A percentile compares a stretch with the other conserved stretches of the same genome.
phyloP scores from a whole-genome alignment of 768 basidiomycete genomes.

The Saitozyma sp. region DNA sequence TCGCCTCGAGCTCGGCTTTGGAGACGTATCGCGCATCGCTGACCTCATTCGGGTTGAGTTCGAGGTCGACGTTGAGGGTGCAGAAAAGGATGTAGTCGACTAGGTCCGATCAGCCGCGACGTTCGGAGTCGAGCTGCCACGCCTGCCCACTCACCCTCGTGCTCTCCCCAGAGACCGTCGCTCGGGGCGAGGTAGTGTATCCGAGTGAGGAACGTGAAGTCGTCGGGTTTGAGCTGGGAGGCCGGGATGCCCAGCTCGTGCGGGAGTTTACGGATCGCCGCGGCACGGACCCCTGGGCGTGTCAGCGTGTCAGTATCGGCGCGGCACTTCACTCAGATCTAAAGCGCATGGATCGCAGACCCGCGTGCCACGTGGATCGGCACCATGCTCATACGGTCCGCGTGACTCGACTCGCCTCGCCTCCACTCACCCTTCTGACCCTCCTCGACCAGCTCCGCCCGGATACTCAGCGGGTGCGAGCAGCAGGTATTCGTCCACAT shows the following conservation, averaged over 20 bases:
- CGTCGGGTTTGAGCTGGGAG: constrained; percentile 71
- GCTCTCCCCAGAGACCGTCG: constrained; percentile 92
- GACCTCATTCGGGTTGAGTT: constrained; percentile 85
- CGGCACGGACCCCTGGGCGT: constrained; percentile 71
- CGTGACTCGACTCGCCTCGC: too few relatives aligned
- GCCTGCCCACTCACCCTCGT: constrained; percentile 69
- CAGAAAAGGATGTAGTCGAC: constrained; percentile 98
- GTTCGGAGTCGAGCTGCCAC: not conserved
- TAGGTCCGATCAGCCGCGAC: constrained; percentile 50
- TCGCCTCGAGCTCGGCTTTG: constrained; percentile 80
- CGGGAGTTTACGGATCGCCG: constrained; percentile 92
- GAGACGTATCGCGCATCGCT: constrained; percentile 85
- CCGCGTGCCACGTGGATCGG: not conserved
- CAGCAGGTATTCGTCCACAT: constrained; percentile 99
- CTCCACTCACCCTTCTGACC: constrained; percentile 59
- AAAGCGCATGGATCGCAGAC: not conserved
- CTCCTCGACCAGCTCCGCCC: constrained; percentile 80
- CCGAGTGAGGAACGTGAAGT: constrained; percentile 90
- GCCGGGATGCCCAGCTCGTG: constrained; percentile 93
- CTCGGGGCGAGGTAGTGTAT: constrained; percentile 98
- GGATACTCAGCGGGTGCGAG: constrained; percentile 74
- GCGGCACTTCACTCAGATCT: too few relatives aligned
- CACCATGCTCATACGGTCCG: too few relatives aligned
- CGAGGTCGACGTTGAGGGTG: constrained; percentile 80
- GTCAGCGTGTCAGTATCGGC: not conserved